phyloP scores from a whole-genome alignment of 2,329 filamentous ascomycete species.

The Fusarium heterosporum region DNA sequence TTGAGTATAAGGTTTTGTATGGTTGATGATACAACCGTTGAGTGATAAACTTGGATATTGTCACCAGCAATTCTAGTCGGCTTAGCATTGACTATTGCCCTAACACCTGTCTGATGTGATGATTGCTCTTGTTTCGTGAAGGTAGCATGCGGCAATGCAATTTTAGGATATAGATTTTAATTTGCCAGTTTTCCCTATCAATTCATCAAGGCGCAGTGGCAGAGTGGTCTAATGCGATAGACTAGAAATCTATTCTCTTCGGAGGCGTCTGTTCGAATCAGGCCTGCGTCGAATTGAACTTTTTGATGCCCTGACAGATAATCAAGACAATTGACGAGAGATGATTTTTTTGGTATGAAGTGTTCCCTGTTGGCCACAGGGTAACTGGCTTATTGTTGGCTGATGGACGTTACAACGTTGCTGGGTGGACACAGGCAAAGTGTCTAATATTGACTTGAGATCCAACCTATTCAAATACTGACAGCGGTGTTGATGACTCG shows the following conservation, averaged over 20 bases:
- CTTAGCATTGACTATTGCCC: neutral
- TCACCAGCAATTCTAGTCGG: neutral
- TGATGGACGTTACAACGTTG: neutral
- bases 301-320: neutral
- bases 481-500: neutral
- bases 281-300: conserved; percentile 40
- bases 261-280: conserved; percentile 48
- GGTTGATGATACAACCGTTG: neutral
- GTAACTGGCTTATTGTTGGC: neutral
- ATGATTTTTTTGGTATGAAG: conserved; percentile 2
- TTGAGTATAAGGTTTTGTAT: neutral
- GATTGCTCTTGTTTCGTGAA: too few species aligned
- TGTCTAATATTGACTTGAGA: conserved; percentile 4
- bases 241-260: conserved; percentile 48
- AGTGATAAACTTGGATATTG: neutral
- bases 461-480: neutral
- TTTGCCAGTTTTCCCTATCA: rapidly evolving
- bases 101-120: too few species aligned
- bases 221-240: conserved; percentile 49
- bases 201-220: conserved; percentile 41
- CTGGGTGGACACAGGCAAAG: conserved; percentile 3
- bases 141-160: too few species aligned
- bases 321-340: neutral
- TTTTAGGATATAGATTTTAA: neutral
- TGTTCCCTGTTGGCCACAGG: neutral